phyloP scores from a whole-genome alignment of 768 basidiomycete genomes.

The Xerocomellus chrysenteron region DNA sequence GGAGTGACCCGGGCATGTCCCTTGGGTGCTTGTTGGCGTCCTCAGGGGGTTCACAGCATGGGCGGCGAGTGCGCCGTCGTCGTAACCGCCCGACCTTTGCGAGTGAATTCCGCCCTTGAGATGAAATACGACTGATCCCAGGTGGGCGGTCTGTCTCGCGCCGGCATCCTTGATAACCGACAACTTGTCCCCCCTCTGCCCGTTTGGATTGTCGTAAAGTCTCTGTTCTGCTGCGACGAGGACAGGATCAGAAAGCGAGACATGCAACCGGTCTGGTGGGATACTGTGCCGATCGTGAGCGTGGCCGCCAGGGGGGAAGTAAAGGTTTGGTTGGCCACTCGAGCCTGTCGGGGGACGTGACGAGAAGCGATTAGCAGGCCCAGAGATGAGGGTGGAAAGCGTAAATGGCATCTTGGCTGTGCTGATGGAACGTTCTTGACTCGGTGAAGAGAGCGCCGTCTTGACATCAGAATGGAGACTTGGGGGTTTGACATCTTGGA shows the following conservation, averaged over 20 bases:
- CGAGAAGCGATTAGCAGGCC: neutral
- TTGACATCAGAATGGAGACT: neutral
- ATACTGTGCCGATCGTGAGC: slow-evolving; percentile 10
- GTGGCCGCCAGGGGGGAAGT: slow-evolving; percentile 14
- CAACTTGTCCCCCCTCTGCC: neutral
- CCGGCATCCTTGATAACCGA: neutral
- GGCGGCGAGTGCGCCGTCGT: neutral
- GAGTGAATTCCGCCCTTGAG: neutral
- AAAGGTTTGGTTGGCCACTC: slow-evolving; percentile 1
- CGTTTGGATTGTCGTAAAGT: slow-evolving; percentile 1
- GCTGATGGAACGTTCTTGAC: slow-evolving; percentile 1
- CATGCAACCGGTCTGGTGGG: slow-evolving; percentile 14
- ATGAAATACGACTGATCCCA: neutral
- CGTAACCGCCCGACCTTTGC: neutral
- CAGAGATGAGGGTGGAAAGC: slow-evolving; percentile 3
- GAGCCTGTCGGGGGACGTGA: neutral
- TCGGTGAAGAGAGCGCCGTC: neutral
- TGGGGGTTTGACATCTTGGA: neutral
- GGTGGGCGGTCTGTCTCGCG: neutral
- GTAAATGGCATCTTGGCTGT: slow-evolving; percentile 13
- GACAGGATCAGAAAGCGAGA: slow-evolving; percentile 25
- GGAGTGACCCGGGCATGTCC: neutral
- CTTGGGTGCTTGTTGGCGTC: neutral
- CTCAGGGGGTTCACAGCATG: neutral
- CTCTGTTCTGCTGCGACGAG: slow-evolving; percentile 19